These are phyloP conservation scores for Moesziomyces aphidis DNA, from an alignment of 1,284 basidiomycete genomes.

Conservation along the genomic window DNA sequence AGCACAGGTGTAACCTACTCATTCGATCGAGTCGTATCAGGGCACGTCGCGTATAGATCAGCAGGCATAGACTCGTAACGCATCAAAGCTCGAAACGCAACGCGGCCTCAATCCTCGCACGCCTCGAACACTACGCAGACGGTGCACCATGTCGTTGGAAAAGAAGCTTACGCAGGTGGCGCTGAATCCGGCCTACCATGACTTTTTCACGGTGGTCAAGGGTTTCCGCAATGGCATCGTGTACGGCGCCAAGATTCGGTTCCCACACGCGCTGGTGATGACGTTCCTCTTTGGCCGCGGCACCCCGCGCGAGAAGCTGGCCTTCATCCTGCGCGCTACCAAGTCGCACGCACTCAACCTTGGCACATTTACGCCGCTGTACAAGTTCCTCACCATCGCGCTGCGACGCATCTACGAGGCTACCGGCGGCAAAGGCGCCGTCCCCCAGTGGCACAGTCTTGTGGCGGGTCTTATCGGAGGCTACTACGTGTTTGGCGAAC, in stretches of 20 bases:
- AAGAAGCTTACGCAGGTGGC: constrained; percentile 58
- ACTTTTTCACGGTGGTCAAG: constrained; percentile 89
- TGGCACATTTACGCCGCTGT: constrained; percentile 91
- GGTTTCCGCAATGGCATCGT: constrained; percentile 92
- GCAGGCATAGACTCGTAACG: background rate
- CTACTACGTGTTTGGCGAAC: constrained; percentile 90
- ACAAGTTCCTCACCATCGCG: constrained; percentile 86
- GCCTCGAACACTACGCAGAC: background rate
- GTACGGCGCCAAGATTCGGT: constrained; percentile 91
- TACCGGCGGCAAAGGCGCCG: constrained; percentile 77
- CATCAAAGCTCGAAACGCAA: background rate
- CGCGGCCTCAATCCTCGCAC: background rate
- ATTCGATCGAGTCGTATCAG: too few relatives aligned
- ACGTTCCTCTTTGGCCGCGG: constrained; percentile 81
- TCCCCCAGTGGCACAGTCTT: constrained; percentile 79
- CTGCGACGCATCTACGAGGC: constrained; percentile 79
- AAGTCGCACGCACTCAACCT: constrained; percentile 88
- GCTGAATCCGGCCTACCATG: constrained; percentile 80
- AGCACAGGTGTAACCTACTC: too few relatives aligned
- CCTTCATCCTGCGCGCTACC: constrained; percentile 85
- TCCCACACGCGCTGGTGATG: constrained; percentile 99
- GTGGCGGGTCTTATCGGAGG: constrained; percentile 92
- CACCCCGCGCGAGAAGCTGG: constrained; percentile 72
- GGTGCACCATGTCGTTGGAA: constrained; percentile 11
- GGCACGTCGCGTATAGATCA: background rate